Evolutionary conservation across 176 grass and related monocot species (phyloP), one percentile per base, ranked within the genome.

Genomic region (Rhynchospora tenuis): DNA sequence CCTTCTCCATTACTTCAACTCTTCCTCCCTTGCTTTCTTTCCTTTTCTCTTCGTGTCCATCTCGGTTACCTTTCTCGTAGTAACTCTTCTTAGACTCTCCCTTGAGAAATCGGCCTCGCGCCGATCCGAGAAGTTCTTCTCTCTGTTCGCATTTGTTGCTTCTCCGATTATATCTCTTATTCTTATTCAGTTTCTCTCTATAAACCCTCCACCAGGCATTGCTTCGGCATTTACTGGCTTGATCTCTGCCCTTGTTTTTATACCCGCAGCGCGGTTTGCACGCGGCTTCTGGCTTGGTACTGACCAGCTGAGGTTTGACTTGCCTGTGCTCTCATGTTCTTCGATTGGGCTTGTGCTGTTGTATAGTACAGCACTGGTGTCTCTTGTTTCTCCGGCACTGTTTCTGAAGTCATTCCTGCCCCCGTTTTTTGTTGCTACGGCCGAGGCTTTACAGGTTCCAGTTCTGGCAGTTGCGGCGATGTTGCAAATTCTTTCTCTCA

Each of bases 211-310:
- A 59, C 82, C 64, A 52, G 90, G 64, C 73, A 60, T 78, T 46
- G 85, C 61, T 16, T 78, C 29, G 6, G 61, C 33, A 50, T 24
- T 50, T 22, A 11, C 84, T 43, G 84, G 77, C 6, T 29, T 86
- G 47, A 86, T 98, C 57, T 83, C 88, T 1, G 84, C 88, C 4
- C 89, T 99, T 15, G 82, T 90, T 55, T 89, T 86, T 69, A 68
- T 93, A 50, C 93, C 91, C 0, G 84, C 96, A 10, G 71, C 89
- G 43, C 68, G 79, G 13, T 94, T 90, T 46, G 87, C 96, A 3
- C 86, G 90, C 75, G 75, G 89, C 16, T 99, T 95, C 83, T 99
- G 96, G 96, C 93, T 99, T 64, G 93, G 90, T 38, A 95, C 91
- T 0, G 91, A 99, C 81, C 93, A 95, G 80, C 87, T 87, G 8